A percentile compares a stretch with the other conserved stretches of the same genome.
Conservation (phyloP, 352 stramenopile species). For the Globisporangium camurandrum region DNA sequence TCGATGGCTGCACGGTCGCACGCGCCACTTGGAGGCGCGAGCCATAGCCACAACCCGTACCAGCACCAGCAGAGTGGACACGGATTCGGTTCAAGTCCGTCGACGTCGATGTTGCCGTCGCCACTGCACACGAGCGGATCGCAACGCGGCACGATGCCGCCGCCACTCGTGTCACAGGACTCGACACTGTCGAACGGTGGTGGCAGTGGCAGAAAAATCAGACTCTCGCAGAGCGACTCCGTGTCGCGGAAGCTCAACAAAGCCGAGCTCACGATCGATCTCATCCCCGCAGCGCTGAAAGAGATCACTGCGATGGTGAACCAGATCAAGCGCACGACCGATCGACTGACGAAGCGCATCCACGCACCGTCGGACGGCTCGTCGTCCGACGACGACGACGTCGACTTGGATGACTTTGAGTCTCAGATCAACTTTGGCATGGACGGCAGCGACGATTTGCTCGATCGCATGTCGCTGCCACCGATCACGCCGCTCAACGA, state of each 20-base stretch:
- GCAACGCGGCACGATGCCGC: not conserved
- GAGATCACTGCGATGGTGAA: conserved; percentile 67
- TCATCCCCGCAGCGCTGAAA: conserved; percentile 46
- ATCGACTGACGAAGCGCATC: conserved; percentile 40
- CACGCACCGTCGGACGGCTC: conserved; percentile 21
- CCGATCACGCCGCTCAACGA: conserved; percentile 36
- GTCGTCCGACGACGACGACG: conserved; percentile 40
- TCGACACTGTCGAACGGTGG: conserved; percentile 5
- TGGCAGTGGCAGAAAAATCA: conserved; percentile 4
- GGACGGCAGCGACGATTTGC: conserved; percentile 8
- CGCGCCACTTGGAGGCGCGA: no score
- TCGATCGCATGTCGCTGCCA: conserved; percentile 2
- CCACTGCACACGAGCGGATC: not conserved
- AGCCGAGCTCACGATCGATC: conserved; percentile 36
- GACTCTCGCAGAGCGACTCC: conserved; percentile 27
- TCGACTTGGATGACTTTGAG: conserved; percentile 41
- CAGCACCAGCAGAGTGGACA: not conserved
- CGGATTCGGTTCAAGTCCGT: not conserved
- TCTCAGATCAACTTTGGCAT: conserved; percentile 19
- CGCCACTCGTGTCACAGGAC: conserved; percentile 1
- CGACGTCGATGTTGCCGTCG: not conserved
- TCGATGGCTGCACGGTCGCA: no score
- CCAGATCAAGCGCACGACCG: conserved; percentile 61
- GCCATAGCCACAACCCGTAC: not conserved
- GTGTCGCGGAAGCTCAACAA: conserved; percentile 53